Conservation (phyloP, 345 rosid genomes). For the Triadica sebifera region DNA sequence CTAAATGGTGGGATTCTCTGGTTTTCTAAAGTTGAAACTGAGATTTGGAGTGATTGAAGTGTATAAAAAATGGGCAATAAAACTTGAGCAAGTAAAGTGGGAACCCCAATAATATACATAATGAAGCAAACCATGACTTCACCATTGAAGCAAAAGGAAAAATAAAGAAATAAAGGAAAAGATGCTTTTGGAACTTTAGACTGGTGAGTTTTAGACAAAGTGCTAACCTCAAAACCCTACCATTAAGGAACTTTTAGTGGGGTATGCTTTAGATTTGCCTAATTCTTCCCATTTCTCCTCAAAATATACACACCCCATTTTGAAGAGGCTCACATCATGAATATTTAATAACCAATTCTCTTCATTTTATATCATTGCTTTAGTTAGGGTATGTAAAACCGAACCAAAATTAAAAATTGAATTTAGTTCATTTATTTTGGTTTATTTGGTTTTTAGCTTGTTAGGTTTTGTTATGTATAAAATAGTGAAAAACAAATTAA, state of each 20-base stretch:
- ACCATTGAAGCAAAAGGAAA: constrained; percentile 2
- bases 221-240: constrained; percentile 15
- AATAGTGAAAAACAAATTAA: too few relatives aligned
- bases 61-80: neutral
- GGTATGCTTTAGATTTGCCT: constrained; percentile 5
- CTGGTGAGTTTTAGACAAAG: constrained; percentile 6
- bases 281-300: constrained; percentile 3
- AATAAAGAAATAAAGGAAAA: constrained; percentile 1
- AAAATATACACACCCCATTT: too few relatives aligned
- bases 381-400: too few relatives aligned
- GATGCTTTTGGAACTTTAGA: constrained; percentile 29
- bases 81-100: constrained; percentile 17
- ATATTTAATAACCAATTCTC: too few relatives aligned
- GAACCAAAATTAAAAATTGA: too few relatives aligned
- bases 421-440: too few relatives aligned
- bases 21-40: neutral
- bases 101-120: neutral
- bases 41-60: neutral
- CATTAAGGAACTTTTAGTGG: constrained; percentile 23
- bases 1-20: neutral
- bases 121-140: constrained; percentile 16
- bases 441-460: too few relatives aligned
- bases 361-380: too few relatives aligned
- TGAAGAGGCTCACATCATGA: too few relatives aligned
- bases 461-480: too few relatives aligned